Base-by-base conservation (phyloP, 2,329 filamentous ascomycete genomes). In the Ophiosphaerella korrae region DNA sequence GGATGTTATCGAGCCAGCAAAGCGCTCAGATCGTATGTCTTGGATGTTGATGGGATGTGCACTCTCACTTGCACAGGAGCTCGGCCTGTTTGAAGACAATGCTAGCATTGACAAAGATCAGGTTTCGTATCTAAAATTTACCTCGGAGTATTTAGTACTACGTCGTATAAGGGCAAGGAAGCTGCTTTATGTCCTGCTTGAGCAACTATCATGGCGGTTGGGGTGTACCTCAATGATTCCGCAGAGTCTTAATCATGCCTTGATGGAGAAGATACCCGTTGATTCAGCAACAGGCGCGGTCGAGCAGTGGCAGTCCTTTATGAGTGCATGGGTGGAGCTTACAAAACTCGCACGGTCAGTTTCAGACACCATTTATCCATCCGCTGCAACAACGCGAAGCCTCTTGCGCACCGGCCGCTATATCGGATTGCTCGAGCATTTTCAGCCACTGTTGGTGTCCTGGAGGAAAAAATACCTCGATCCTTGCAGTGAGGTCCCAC, bases 11-110 rank as follows among this genome's bases (percentile, higher is more conserved):
- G 77, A 82, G 35, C 80, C 81, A 2, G 79, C 81, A 2, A 78
- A 78, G 51, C 72, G 79, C 48, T 84, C 80, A 0, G 82, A 84
- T 58, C 77, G 81, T 2, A 84, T 84, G 81, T 84, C 82, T 1
- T 84, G 82, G 82, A 84, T 83, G 78, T 60, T 84, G 16, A 75
- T 84, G 35, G 82, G 82, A 2, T 80, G 78, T 57, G 82, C 79
- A 0, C 60, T 81, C 21, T 80, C 80, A 3, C 70, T 84, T 11
- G 77, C 80, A 1, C 80, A 82, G 45, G 80, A 83, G 54, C 67
- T 82, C 21, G 77, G 80, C 2, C 70, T 83, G n/a, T 78, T 81
- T 52, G 74, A 80, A 42, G 72, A 77, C 29, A 67, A 67, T 31
- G 58, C 66, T 8, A 70, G 66, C 32, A 66, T 70, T 33, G 71